Base-by-base conservation (phyloP, 257 asterid genomes). In the Mitragyna speciosa region DNA sequence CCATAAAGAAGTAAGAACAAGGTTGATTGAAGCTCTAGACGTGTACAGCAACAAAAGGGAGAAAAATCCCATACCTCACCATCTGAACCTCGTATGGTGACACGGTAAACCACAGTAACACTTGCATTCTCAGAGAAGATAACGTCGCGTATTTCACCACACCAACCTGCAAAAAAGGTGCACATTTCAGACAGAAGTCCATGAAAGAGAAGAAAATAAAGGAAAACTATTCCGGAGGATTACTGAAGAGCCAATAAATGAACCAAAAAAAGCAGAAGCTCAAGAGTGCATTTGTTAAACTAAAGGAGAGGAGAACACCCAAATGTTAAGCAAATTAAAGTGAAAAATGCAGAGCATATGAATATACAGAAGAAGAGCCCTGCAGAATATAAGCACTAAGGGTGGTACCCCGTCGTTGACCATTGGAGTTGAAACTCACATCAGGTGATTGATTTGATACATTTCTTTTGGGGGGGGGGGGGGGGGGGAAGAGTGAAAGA, bases 141-240 rank as follows among this genome's bases (percentile, higher is more conserved):
- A 82, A 95, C 96, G 87, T 95, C 96, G 17, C 99, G 94, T 70
- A 95, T 89, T 88, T 95, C 99, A 74, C 99, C 99, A 82, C 99
- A 95, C 98, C 99, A 95, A 78, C 99, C 99, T 95, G 84, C 81
- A 86, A 58, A 71, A 80, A 70, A 43, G 43, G 70, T 75, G 54
- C 33, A 72, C 17, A 36, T 10, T 20, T 43, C 30, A n/a, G 26
- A 39, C 31, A 11, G 17, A 75, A 61, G 72, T 69, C 72, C 41
- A 43, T 16, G 6, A 22, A 15, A 15, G 30, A 16, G 48, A 22
- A 6, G 3, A 11, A 79, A 54, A 54, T n/a, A 54, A 54, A 54
- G 63, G 63, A 54, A 17, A 54, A 4, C 63, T 54, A 54, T 2
- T 54, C 63, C 20, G 63, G 26, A 4, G 63, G 20, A 1, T 22